A percentile compares a stretch with the other conserved stretches of the same genome.
phyloP scores from a whole-genome alignment of 495 filamentous ascomycete genomes.

The Filosporella fistucella region DNA sequence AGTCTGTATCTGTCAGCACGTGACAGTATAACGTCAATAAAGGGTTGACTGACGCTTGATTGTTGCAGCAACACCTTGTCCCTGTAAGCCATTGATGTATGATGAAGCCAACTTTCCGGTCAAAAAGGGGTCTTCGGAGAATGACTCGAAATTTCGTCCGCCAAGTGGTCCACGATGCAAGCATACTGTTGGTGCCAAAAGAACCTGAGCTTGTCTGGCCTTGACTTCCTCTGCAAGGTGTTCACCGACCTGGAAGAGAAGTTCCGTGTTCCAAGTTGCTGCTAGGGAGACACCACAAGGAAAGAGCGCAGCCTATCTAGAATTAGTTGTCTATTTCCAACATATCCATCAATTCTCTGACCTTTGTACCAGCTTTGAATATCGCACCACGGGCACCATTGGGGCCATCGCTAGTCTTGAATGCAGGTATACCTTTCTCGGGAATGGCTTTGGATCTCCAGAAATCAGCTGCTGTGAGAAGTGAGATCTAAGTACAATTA shows the following conservation, averaged over 20 bases:
- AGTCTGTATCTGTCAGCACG: slow-evolving; percentile 40
- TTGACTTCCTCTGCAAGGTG: slow-evolving; percentile 68
- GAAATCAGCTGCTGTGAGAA: slow-evolving; percentile 66
- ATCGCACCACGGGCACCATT: slow-evolving; percentile 74
- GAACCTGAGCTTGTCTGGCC: slow-evolving; percentile 67
- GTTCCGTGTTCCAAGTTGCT: slow-evolving; percentile 70
- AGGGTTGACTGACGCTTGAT: slow-evolving; percentile 57
- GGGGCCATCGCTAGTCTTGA: slow-evolving; percentile 74
- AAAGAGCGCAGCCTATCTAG: slow-evolving; percentile 62
- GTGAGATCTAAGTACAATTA: slow-evolving; percentile 44
- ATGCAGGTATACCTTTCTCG: slow-evolving; percentile 62
- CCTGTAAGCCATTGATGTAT: slow-evolving; percentile 71
- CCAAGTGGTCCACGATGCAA: slow-evolving; percentile 79
- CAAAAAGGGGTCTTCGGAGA: slow-evolving; percentile 77
- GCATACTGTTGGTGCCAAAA: slow-evolving; percentile 79
- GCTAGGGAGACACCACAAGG: slow-evolving; percentile 74
- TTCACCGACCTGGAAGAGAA: slow-evolving; percentile 63
- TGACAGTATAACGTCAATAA: neutral
- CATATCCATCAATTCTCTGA: slow-evolving; percentile 37
- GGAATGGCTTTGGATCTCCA: slow-evolving; percentile 71
- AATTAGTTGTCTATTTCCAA: slow-evolving; percentile 18
- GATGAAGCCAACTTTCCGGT: slow-evolving; percentile 71
- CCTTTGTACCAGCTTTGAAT: slow-evolving; percentile 59
- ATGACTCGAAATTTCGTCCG: slow-evolving; percentile 82
- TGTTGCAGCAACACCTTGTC: slow-evolving; percentile 69